Evolutionary conservation across 306 rosid genomes (phyloP).

Genomic region (Cicer bijugum): DNA sequence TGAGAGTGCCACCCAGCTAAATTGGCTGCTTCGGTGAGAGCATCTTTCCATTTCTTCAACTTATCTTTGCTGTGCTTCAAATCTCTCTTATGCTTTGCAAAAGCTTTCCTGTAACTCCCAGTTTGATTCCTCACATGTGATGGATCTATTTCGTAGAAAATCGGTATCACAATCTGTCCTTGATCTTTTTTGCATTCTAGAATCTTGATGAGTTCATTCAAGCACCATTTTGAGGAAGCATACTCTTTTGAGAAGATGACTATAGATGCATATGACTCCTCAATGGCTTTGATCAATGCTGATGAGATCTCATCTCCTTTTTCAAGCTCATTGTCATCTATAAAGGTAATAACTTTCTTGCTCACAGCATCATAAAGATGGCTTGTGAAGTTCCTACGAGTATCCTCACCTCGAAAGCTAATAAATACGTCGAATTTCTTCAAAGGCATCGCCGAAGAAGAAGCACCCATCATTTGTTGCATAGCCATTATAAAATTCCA

Average conservation of each 20-base stretch:
- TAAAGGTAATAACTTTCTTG: not conserved
- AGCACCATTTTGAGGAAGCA: slow-evolving; percentile 36
- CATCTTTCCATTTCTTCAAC: slow-evolving; percentile 23
- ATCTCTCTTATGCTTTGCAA: not conserved
- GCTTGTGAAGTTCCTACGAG: slow-evolving; percentile 7
- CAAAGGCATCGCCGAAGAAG: not conserved
- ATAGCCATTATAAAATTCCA: not conserved
- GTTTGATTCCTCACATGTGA: slow-evolving; percentile 27
- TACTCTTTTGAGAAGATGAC: slow-evolving; percentile 17
- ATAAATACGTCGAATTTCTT: slow-evolving; percentile 24
- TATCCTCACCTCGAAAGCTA: slow-evolving; percentile 32
- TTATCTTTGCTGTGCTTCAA: not conserved
- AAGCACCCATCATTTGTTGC: not conserved
- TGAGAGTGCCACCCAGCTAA: slow-evolving; percentile 14
- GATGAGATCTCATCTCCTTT: slow-evolving; percentile 30
- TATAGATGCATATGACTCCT: slow-evolving; percentile 4
- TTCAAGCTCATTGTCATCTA: not conserved
- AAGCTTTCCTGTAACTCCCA: not conserved
- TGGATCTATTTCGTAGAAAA: slow-evolving; percentile 33
- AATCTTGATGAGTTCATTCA: slow-evolving; percentile 29
- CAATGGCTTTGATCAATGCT: not conserved
- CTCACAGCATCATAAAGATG: slow-evolving; percentile 13
- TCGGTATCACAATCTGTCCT: slow-evolving; percentile 23
- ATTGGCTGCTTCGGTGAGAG: slow-evolving; percentile 14
- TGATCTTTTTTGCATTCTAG: slow-evolving; percentile 3